phyloP scores from a whole-genome alignment of 441 rosid species.

The Bruguiera hainesii region DNA sequence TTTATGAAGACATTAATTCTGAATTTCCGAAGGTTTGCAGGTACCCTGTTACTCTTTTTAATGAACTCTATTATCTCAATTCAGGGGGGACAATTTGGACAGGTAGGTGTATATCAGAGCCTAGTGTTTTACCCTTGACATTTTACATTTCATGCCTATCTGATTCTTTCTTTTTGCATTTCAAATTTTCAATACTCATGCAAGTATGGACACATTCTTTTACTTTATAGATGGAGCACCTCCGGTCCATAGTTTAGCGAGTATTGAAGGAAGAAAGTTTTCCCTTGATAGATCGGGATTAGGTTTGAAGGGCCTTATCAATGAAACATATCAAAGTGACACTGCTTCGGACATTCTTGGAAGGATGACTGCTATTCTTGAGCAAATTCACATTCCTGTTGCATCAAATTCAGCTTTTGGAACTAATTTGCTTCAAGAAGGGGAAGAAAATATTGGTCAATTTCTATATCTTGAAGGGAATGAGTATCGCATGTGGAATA shows the following conservation, averaged over 20 bases:
- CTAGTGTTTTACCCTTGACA: background rate
- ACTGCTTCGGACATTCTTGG: constrained; percentile 62
- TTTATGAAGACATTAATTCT: background rate
- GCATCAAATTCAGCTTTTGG: constrained; percentile 78
- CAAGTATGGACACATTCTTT: background rate
- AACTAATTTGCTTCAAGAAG: constrained; percentile 72
- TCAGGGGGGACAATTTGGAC: constrained; percentile 94
- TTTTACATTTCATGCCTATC: background rate
- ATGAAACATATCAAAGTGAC: constrained; percentile 33
- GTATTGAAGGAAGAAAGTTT: constrained; percentile 57
- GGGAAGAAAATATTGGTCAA: constrained; percentile 92
- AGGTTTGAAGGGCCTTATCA: constrained; percentile 26
- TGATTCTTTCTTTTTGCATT: background rate
- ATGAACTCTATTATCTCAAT: constrained; percentile 91
- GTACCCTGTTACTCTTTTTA: constrained; percentile 82
- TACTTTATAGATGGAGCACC: constrained; percentile 65
- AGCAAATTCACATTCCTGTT: constrained; percentile 56
- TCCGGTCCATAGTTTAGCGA: constrained; percentile 59
- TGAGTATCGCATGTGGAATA: constrained; percentile 93
- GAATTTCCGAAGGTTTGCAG: constrained; percentile 34
- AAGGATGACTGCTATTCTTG: constrained; percentile 61
- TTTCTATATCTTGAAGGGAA: constrained; percentile 89
- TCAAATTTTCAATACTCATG: background rate
- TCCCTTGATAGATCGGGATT: constrained; percentile 59
- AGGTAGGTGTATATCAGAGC: constrained; percentile 33